Evolutionary conservation across 2,329 filamentous ascomycete genomes (phyloP), one percentile per base, ranked within the genome.

Genomic region (Aspergillus pseudonomiae): DNA sequence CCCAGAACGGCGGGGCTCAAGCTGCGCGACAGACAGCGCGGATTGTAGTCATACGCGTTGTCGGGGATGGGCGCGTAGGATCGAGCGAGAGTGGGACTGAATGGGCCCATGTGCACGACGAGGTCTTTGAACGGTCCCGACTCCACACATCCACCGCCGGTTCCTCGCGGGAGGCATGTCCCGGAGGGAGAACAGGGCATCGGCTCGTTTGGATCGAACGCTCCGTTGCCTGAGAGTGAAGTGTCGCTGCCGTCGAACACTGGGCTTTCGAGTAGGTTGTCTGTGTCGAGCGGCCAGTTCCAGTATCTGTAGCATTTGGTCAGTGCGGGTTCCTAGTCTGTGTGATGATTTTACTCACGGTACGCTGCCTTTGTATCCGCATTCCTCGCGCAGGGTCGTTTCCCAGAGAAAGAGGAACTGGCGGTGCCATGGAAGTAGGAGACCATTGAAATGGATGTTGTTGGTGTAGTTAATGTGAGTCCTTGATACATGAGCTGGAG

Each of bases 181-280:
- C 26, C 12, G 50, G 28, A 7, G 11, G 50, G 28, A 7, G 11
- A 43, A n/a, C 52, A 45, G 19, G 39, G n/a, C 1, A 4, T 19
- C 12, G n/a, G 30, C 7, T n/a, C n/a, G 24, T 60, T 14, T 32
- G 69, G 64, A n/a, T 59, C 64, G 11, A 36, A 62, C 2, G 62
- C 68, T 11, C 71, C 70, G 26, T 74, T 69, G 14, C 68, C 65
- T 7, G 64, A 66, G 19, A 68, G 67, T 3, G 68, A 71, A 2
- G 70, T 60, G 1, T 24, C 2, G n/a, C 48, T 60, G 14, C 56
- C 62, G 24, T 66, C 64, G 30, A 66, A 64, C 2, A 64, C 43
- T 16, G 64, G 61, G n/a, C 62, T 66, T 2, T 59, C 48, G 30
- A 56, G 14, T 5, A 66, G 14, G 16, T 64, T 52, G 28, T 61